Evolutionary conservation across 192 early-diverging fungal species (phyloP), one percentile per base, ranked within the genome.

Genomic region (Rhizoclosmatium globosum): DNA sequence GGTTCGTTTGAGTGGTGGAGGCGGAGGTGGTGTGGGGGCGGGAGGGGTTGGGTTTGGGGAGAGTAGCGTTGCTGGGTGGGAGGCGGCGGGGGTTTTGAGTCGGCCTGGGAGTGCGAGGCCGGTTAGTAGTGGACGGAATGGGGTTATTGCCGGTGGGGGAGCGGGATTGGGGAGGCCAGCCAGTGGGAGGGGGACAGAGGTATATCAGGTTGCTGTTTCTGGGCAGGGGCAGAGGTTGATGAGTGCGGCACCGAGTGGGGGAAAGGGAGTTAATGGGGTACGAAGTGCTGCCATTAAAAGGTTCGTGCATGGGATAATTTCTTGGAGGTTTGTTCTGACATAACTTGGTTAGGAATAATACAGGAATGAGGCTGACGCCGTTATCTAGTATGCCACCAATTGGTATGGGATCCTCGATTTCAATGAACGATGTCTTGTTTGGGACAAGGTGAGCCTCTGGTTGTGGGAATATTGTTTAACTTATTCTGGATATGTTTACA

Each of bases 341-440:
- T 31, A 31, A 31, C 31, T 31, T 31, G 31, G 17, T 13, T 53
- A 53, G 50, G 71, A 77, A 15, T 47, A 31, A 73, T 31, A 61
- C 74, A 15, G 78, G 61, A 1, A 79, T 80, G 77, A 70, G 83
- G 3, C 67, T 85, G 64, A 62, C 82, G 43, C 83, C 83, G 2
- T 50, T 85, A n/a, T 66, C 80, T 6, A 41, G 77, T 6, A 74
- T 79, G 38, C 47, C 78, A 13, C 59, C 56, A 11, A 47, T 62
- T 2, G 71, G 48, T 41, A 57, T 19, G 15, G 19, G 64, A 38
- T 21, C 46, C 11, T 46, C 74, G 11, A 66, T 67, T 17, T 4
- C 41, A 1, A 71, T 85, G 78, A 82, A 82, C 47, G 83, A 85
- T 76, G 79, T 79, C 65, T 59, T 85, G 17, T 81, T 80, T 58